Base-by-base conservation (phyloP, 2,329 filamentous ascomycete genomes). In the Magnaporthiopsis poae region DNA sequence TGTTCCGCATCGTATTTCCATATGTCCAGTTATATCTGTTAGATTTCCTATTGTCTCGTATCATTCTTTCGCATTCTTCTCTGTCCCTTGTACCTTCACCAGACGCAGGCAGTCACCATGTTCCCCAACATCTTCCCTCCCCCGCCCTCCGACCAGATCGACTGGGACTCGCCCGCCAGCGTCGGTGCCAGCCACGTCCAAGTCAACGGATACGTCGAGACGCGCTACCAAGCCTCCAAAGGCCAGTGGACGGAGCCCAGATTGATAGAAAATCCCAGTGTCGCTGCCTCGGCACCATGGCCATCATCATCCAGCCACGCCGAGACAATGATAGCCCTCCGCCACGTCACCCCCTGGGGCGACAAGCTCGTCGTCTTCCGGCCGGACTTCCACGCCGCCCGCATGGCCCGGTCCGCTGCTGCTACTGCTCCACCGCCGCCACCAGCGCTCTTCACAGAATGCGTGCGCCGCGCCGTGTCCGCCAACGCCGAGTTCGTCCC, bases 361-460 rank as follows among this genome's bases (percentile, higher is more conserved):
- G 59, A 60, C 59, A 25, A 27, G 59, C n/a, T 60, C 59, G 59
- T 60, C 59, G 59, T 60, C 21, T 60, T 60, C 59, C 59, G 59
- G 0, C 25, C 59, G 25, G 59, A 25, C 59, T 27, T 60, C 21
- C 59, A 60, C 59, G 59, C 59, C 59, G 59, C 59, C n/a, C 59
- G 59, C 25, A 60, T 60, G 59, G 59, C 59, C 11, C 8, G 27
- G 27, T 27, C 27, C 27, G 27, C 27, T 27, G 27, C 27, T 2
- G 27, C 27, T 27, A 2, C 27, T 27, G 27, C 27, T 27, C 27
- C 27, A 27, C 27, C 27, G 27, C 27, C 27, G 12, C 12, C 59
- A 25, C 25, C n/a, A 2, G 59, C 29, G 59, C 59, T 60, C 3
- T 60, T 60, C 18, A 12, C 29, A 25, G 59, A 60, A 9, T 60